phyloP scores from a whole-genome alignment of 768 basidiomycete genomes.

The Cystobasidium tubakii region DNA sequence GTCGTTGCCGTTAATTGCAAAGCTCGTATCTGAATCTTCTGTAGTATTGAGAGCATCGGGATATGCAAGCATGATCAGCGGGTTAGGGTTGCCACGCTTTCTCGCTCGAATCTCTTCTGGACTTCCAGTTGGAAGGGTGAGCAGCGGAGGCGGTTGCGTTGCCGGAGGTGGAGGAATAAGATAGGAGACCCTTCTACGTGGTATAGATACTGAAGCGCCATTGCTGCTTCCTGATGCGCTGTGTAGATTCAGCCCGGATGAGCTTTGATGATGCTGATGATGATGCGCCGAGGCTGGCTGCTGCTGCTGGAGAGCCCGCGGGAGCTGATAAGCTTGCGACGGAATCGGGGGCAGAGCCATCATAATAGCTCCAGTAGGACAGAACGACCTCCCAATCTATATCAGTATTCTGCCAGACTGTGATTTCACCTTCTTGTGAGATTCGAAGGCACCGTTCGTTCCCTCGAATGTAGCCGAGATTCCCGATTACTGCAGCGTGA shows the following conservation, averaged over 20 bases:
- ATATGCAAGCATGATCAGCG: constrained; percentile 8
- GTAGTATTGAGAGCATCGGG: background rate
- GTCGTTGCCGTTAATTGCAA: background rate
- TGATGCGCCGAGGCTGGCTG: background rate
- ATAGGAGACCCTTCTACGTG: constrained; percentile 19
- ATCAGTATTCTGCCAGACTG: no score
- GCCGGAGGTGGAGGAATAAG: constrained; percentile 27
- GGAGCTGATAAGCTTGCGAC: background rate
- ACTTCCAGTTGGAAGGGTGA: constrained; percentile 22
- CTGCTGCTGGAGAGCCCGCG: background rate
- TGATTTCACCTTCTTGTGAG: no score
- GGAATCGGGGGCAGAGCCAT: background rate
- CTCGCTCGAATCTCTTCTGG: background rate
- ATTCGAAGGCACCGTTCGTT: no score
- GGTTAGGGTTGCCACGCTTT: constrained; percentile 30
- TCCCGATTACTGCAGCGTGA: no score
- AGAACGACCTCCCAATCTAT: no score
- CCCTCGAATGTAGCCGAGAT: no score
- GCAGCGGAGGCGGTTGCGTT: constrained; percentile 2
- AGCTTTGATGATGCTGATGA: background rate
- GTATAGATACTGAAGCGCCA: background rate
- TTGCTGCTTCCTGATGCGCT: background rate
- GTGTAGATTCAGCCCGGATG: background rate
- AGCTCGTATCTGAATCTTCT: background rate
- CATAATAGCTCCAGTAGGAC: background rate